These are phyloP conservation scores for Saccharum officinarum DNA, from an alignment of 176 grass and related monocot species.

Conservation along the genomic window DNA sequence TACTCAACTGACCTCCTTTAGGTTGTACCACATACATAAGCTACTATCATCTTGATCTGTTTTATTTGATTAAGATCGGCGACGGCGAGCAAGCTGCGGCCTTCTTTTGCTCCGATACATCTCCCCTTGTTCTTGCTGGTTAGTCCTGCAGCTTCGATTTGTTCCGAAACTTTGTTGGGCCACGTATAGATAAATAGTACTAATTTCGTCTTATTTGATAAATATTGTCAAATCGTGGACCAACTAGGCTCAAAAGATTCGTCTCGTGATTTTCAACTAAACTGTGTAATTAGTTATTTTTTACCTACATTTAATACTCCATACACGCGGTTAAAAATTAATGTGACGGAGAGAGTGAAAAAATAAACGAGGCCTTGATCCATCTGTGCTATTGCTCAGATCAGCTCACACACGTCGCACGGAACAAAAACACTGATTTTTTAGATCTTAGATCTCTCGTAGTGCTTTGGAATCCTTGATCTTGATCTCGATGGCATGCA, in stretches of 20 bases:
- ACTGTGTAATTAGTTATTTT: too few relatives aligned
- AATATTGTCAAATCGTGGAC: too few relatives aligned
- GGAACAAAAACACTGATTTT: background rate
- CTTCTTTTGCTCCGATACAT: background rate
- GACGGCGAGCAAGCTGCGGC: background rate
- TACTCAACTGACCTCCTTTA: background rate
- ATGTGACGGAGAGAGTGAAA: too few relatives aligned
- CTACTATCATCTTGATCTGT: slow-evolving; percentile 15
- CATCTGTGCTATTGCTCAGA: background rate
- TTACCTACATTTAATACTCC: too few relatives aligned
- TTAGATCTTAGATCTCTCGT: background rate
- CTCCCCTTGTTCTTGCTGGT: slow-evolving; percentile 4
- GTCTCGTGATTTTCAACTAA: too few relatives aligned
- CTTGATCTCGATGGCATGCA: slow-evolving; percentile 25
- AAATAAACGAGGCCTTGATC: too few relatives aligned
- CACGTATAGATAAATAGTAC: too few relatives aligned
- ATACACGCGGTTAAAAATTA: too few relatives aligned
- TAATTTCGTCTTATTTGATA: too few relatives aligned
- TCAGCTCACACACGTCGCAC: background rate
- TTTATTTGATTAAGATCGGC: slow-evolving; percentile 41
- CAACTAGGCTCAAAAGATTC: too few relatives aligned
- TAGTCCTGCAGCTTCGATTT: background rate
- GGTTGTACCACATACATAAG: background rate
- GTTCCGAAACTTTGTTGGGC: background rate
- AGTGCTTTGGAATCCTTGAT: slow-evolving; percentile 38